These are phyloP conservation scores for Tricholoma furcatifolium DNA, from an alignment of 768 basidiomycete species.

Conservation along the genomic window DNA sequence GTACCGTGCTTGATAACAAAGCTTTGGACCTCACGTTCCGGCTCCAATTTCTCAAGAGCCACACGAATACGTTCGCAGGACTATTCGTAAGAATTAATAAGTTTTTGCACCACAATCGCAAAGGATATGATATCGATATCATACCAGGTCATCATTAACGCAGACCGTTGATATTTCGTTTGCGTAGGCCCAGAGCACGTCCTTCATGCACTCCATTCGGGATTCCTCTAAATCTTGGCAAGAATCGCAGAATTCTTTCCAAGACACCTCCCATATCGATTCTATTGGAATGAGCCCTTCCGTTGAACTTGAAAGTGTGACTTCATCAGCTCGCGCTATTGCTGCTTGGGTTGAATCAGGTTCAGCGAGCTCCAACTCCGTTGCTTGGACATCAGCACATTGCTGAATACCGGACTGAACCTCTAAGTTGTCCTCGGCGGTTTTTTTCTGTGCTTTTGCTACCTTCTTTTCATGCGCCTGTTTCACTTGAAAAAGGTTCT, in stretches of 20 bases:
- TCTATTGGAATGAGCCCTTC: constrained; percentile 70
- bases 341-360: constrained; percentile 80
- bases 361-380: constrained; percentile 84
- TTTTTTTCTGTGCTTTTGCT: constrained; percentile 84
- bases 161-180: constrained; percentile 93
- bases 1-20: constrained; percentile 90
- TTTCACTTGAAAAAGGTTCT: constrained; percentile 87
- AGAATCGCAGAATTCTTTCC: constrained; percentile 94
- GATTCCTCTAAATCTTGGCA: constrained; percentile 98
- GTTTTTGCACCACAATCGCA: background rate
- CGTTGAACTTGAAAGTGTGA: constrained; percentile 82
- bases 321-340: constrained; percentile 87
- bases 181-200: constrained; percentile 92
- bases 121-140: constrained; percentile 3
- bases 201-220: constrained; percentile 89
- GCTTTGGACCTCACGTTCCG: constrained; percentile 77
- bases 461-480: constrained; percentile 84
- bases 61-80: constrained; percentile 89
- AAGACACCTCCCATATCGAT: constrained; percentile 85
- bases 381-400: constrained; percentile 77
- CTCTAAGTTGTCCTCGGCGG: constrained; percentile 82
- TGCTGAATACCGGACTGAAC: constrained; percentile 93
- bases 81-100: constrained; percentile 36
- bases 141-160: constrained; percentile 88
- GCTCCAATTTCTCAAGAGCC: constrained; percentile 82